phyloP scores from a whole-genome alignment of 192 early-diverging fungal species.

The Diversispora epigaea region DNA sequence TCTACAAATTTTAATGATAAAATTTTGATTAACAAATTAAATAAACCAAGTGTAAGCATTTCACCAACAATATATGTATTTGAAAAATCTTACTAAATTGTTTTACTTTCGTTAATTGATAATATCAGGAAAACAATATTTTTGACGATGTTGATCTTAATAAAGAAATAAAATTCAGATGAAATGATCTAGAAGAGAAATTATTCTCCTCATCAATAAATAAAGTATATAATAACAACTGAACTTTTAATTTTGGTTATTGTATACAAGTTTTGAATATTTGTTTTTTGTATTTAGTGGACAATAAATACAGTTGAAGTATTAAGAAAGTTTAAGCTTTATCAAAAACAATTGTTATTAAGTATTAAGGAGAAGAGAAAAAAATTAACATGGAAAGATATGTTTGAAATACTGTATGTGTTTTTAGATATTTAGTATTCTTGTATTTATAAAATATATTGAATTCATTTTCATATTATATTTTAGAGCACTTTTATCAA shows the following conservation, averaged over 20 bases:
- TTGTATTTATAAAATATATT: not conserved
- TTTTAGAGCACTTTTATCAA: slow-evolving; percentile 22
- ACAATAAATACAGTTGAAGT: not conserved
- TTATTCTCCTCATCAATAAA: not conserved
- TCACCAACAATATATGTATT: too few species aligned
- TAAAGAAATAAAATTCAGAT: slow-evolving; percentile 10
- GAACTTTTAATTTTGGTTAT: slow-evolving; percentile 17
- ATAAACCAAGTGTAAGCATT: too few species aligned
- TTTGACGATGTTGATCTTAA: slow-evolving; percentile 1
- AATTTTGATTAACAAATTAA: too few species aligned
- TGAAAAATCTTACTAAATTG: slow-evolving; percentile 4
- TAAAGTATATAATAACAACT: slow-evolving; percentile 5
- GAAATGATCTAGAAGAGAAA: slow-evolving; percentile 21
- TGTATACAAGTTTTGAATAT: not conserved
- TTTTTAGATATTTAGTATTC: slow-evolving; percentile 1
- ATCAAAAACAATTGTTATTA: slow-evolving; percentile 15
- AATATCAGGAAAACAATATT: slow-evolving; percentile 13
- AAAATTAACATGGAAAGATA: slow-evolving; percentile 32
- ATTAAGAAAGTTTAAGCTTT: not conserved
- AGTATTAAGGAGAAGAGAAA: not conserved
- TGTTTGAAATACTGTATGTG: slow-evolving; percentile 27
- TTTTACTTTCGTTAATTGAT: slow-evolving; percentile 1
- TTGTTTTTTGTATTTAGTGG: slow-evolving; percentile 4
- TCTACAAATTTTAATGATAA: too few species aligned
- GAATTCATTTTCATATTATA: slow-evolving; percentile 15